These are phyloP conservation scores for Remersonia thermophila DNA, from an alignment of 2,329 filamentous ascomycete genomes.

Conservation along the genomic window DNA sequence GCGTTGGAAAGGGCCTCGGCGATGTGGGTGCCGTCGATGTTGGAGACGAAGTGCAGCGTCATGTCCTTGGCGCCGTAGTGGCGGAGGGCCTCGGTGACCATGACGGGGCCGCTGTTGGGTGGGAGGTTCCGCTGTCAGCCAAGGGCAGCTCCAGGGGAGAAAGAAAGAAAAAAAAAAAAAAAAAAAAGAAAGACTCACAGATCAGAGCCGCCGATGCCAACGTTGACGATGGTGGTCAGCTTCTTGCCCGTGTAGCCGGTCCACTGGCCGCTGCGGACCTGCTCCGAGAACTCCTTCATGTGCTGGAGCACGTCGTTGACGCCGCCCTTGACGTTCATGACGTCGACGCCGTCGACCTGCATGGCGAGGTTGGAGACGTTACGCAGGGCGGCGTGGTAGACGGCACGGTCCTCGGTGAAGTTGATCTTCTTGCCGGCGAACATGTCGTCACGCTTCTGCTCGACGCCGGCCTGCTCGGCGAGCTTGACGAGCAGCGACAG, in stretches of 20 bases:
- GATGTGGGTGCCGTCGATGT: constrained; percentile 98
- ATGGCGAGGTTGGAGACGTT: constrained; percentile 66
- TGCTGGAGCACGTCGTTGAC: constrained; percentile 87
- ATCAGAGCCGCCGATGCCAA: constrained; percentile 96
- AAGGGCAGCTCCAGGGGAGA: constrained; percentile 16
- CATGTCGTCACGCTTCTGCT: constrained; percentile 93
- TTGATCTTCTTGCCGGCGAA: constrained; percentile 98
- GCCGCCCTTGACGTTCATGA: constrained; percentile 77
- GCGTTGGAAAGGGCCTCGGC: constrained; percentile 81
- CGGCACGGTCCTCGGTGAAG: constrained; percentile 92
- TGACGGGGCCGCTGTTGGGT: constrained; percentile 68
- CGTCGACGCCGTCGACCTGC: constrained; percentile 81
- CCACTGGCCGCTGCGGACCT: constrained; percentile 89
- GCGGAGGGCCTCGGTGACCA: constrained; percentile 97
- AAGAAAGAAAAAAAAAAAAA: not conserved
- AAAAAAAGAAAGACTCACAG: constrained; percentile 51
- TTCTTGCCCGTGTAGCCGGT: constrained; percentile 96
- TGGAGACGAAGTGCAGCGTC: constrained; percentile 96
- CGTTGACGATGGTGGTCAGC: constrained; percentile 91
- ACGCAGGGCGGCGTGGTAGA: constrained; percentile 88
- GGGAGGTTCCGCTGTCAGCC: constrained; percentile 1
- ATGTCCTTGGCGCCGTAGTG: constrained; percentile 76
- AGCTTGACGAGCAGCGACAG: constrained; percentile 76
- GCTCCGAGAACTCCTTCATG: constrained; percentile 97
- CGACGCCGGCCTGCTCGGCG: constrained; percentile 78